Percentiles rank a stretch among this genome's conserved stretches.
Conservation (phyloP, 2,329 filamentous ascomycete genomes). For the Xylariaceae sp. region DNA sequence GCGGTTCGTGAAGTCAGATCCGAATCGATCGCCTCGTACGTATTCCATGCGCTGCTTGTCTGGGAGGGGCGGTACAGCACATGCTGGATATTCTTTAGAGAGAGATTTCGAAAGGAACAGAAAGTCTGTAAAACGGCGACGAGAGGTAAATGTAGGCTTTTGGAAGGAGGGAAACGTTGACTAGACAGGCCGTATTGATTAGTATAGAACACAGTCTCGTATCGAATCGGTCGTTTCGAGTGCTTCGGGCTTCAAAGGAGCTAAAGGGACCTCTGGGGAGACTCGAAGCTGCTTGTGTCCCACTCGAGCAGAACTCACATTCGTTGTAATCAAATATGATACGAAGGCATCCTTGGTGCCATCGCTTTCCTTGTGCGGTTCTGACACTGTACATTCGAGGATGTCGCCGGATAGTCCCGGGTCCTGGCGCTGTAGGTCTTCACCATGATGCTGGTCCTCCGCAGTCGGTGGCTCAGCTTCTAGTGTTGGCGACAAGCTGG, state of each 20-base stretch:
- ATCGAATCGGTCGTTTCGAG: too few species aligned
- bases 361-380: conserved; percentile 90
- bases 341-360: conserved; percentile 96
- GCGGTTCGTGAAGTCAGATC: conserved; percentile 83
- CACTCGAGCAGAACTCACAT: conserved; percentile 49
- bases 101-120: conserved; percentile 93
- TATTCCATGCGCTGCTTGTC: conserved; percentile 99
- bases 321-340: conserved; percentile 88
- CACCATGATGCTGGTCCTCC: conserved; percentile 38
- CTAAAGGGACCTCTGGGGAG: too few species aligned
- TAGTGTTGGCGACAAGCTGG: conserved; percentile 19
- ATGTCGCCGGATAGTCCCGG: conserved; percentile 65
- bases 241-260: too few species aligned
- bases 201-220: too few species aligned
- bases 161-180: conserved; percentile 94
- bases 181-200: conserved; percentile 37
- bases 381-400: conserved; percentile 77
- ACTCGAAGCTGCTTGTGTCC: background rate
- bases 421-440: conserved; percentile 39
- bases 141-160: conserved; percentile 71
- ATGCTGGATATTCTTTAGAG: conserved; percentile 80
- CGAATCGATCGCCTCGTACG: conserved; percentile 92
- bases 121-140: conserved; percentile 95
- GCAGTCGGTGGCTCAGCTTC: conserved; percentile 23
- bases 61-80: conserved; percentile 87